phyloP scores from a whole-genome alignment of 2,329 filamentous ascomycete genomes.

The Pezicula neosporulosa region DNA sequence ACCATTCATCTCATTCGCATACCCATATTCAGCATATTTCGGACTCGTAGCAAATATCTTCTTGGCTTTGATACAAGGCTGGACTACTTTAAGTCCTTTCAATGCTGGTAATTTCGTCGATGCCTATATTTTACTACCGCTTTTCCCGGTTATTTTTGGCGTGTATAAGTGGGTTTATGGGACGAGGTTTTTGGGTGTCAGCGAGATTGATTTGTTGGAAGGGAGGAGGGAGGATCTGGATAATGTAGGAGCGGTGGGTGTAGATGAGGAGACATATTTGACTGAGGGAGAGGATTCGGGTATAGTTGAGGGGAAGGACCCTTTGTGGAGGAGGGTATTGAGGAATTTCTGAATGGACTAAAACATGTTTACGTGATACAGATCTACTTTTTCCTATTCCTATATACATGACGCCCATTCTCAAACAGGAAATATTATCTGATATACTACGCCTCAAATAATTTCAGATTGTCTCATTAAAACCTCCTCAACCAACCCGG shows the following conservation, averaged over 20 bases:
- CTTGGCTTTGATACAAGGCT: slow-evolving; percentile 58
- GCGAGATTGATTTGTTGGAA: slow-evolving; percentile 54
- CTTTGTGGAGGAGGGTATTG: neutral
- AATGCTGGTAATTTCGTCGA: slow-evolving; percentile 57
- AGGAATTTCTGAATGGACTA: slow-evolving; percentile 1
- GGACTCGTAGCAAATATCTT: slow-evolving; percentile 55
- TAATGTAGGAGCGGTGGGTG: slow-evolving; percentile 34
- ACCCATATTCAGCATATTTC: slow-evolving; percentile 58
- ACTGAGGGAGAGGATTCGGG: neutral
- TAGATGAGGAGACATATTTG: slow-evolving; percentile 22
- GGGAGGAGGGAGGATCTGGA: slow-evolving; percentile 54
- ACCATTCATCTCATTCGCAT: slow-evolving; percentile 51
- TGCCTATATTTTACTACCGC: slow-evolving; percentile 57
- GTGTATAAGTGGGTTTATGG: slow-evolving; percentile 52
- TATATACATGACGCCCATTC: no score
- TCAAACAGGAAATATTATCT: no score
- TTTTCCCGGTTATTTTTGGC: slow-evolving; percentile 56
- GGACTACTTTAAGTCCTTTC: slow-evolving; percentile 57
- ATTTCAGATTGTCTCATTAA: no score
- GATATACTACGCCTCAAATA: no score
- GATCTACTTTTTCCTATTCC: no score
- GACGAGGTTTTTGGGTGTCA: slow-evolving; percentile 45
- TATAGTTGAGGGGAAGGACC: neutral
- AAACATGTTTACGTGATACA: no score
- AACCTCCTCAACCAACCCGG: no score